Evolutionary conservation across 2,329 filamentous ascomycete species (phyloP), one percentile per base, ranked within the genome.

Genomic region (Graphiopsis chlorocephala): DNA sequence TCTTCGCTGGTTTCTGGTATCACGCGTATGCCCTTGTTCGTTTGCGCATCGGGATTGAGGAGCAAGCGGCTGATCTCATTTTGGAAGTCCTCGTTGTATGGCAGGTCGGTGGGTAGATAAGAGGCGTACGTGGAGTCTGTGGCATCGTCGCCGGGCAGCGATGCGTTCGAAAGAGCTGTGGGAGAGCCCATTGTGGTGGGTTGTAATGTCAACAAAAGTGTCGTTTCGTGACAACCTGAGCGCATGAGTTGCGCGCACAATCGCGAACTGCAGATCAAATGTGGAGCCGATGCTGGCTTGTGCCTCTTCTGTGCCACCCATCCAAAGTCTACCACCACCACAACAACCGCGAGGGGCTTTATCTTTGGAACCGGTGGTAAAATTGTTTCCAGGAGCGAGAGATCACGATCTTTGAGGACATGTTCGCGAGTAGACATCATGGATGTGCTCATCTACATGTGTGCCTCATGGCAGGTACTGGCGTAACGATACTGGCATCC

Each of bases 51-150:
- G 0, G 75, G 73, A 38, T 78, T 71, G 26, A 80, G 74, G 14
- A 81, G 73, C 7, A 75, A 67, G 11, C 72, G 67, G 74, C 81
- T 79, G 14, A 82, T 69, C 10, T 71, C 70, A 69, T 83, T 79
- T 66, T 83, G 80, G 68, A 81, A 83, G 28, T 70, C 70, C 61
- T 77, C 76, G 68, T 76, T 73, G 76, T 82, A 82, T 20, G 76
- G 74, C 14, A 81, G 76, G 50, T 79, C 77, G 64, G 77, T 75
- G 3, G 78, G 78, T 11, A 79, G 77, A 68, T 80, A 81, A 70
- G 77, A 74, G 58, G 79, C 75, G 64, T 73, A 74, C 25, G 58
- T 50, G 64, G 63, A 55, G 33, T 64, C 25, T 12, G 28, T n/a
- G 14, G 26, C 2, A 12, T 61, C 58, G n/a, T 62, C 33, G 20